Evolutionary conservation across 2,329 filamentous ascomycete species (phyloP).

Genomic region (Helotiales sp.): DNA sequence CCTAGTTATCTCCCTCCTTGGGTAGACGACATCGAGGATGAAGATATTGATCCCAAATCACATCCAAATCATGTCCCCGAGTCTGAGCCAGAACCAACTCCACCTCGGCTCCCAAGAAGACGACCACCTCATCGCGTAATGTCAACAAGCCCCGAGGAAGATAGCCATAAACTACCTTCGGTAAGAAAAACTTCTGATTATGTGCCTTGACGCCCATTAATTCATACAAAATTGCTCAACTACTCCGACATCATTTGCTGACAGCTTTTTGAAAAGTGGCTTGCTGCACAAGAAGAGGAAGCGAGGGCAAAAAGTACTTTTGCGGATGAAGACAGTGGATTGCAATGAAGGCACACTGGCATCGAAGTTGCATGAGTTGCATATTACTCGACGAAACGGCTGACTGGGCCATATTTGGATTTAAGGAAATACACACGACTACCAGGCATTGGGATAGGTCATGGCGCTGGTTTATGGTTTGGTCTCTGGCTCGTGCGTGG

Average conservation of each 20-base stretch:
- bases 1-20: constrained; percentile 35
- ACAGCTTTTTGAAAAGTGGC: constrained; percentile 22
- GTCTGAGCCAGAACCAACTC: constrained; percentile 5
- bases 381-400: no score
- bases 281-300: constrained; percentile 38
- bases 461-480: no score
- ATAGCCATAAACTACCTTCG: constrained; percentile 31
- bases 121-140: constrained; percentile 24
- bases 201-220: not conserved
- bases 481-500: no score
- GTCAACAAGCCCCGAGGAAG: constrained; percentile 35
- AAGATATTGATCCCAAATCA: constrained; percentile 1
- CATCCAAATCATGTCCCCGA: not conserved
- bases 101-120: constrained; percentile 30
- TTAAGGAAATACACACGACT: no score
- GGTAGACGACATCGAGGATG: constrained; percentile 37
- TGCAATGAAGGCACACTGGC: constrained; percentile 8
- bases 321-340: constrained; percentile 33
- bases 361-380: not conserved
- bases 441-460: no score
- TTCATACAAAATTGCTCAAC: not conserved
- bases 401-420: no score
- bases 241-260: not conserved
- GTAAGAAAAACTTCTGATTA: not conserved
- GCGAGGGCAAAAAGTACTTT: constrained; percentile 34